Percentiles rank a stretch among this genome's conserved stretches.
Conservation (phyloP, 306 rosid species). For the Luffa aegyptiaca region DNA sequence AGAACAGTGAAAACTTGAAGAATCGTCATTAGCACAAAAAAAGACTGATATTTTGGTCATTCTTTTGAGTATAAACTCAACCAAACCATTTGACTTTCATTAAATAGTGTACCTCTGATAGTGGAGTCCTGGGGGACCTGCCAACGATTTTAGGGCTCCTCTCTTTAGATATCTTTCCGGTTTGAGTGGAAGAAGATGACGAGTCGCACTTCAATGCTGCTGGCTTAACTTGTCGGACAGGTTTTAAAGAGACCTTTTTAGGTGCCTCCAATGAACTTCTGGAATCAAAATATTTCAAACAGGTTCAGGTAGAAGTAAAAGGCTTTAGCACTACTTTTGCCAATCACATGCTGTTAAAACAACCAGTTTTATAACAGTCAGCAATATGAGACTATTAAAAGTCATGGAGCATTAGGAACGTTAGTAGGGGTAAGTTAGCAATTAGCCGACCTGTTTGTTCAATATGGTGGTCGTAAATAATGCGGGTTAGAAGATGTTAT, state of each 20-base stretch:
- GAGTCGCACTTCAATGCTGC: constrained; percentile 40
- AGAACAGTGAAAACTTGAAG: background rate
- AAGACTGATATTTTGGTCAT: background rate
- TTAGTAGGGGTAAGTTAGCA: background rate
- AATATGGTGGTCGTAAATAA: background rate
- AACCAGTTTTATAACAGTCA: background rate
- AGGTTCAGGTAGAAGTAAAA: background rate
- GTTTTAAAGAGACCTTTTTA: constrained; percentile 58
- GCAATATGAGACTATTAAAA: background rate
- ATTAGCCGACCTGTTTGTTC: background rate
- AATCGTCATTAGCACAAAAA: background rate
- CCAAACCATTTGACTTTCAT: background rate
- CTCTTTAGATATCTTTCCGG: constrained; percentile 47
- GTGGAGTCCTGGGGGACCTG: constrained; percentile 74
- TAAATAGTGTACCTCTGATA: constrained; percentile 56
- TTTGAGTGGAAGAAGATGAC: constrained; percentile 40
- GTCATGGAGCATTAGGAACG: background rate
- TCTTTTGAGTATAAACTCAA: background rate
- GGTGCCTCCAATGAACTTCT: constrained; percentile 74
- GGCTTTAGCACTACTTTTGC: background rate
- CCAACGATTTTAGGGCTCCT: constrained; percentile 75
- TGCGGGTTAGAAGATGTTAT: background rate
- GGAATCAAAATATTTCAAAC: constrained; percentile 6
- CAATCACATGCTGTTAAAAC: background rate
- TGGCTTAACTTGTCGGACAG: constrained; percentile 59